Conservation (phyloP, 2,329 filamentous ascomycete species). For the Neonectria magnoliae region DNA sequence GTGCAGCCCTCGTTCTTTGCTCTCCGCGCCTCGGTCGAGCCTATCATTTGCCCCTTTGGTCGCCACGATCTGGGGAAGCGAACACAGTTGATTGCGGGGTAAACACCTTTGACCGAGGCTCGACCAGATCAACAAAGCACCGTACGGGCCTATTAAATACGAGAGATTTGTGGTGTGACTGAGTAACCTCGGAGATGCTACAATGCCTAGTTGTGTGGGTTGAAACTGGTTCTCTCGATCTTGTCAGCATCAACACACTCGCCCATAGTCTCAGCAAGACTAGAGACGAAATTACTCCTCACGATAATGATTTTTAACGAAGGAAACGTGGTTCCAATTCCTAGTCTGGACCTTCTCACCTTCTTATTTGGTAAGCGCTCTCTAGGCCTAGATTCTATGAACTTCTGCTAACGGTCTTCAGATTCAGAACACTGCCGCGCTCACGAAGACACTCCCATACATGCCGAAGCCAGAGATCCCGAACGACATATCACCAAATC, state of each 20-base stretch:
- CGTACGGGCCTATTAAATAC: background rate
- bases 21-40: background rate
- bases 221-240: background rate
- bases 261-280: background rate
- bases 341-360: conserved; percentile 55
- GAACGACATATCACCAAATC: conserved; percentile 63
- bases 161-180: background rate
- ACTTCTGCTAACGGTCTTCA: conserved; percentile 27
- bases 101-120: conserved; percentile 7
- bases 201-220: background rate
- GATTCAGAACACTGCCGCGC: conserved; percentile 48
- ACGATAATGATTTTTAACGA: conserved; percentile 51
- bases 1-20: background rate
- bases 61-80: conserved; percentile 1
- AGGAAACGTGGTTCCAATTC: conserved; percentile 45
- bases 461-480: conserved; percentile 67
- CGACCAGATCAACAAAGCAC: background rate
- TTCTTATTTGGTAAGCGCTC: conserved; percentile 52
- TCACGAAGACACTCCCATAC: conserved; percentile 61
- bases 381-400: background rate
- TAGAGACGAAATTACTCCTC: background rate
- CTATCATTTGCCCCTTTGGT: background rate
- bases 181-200: background rate
- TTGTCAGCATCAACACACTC: background rate
- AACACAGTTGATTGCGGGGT: conserved; percentile 11